These are phyloP conservation scores for Extremus antarcticus DNA, from an alignment of 495 filamentous ascomycete genomes.

Conservation along the genomic window DNA sequence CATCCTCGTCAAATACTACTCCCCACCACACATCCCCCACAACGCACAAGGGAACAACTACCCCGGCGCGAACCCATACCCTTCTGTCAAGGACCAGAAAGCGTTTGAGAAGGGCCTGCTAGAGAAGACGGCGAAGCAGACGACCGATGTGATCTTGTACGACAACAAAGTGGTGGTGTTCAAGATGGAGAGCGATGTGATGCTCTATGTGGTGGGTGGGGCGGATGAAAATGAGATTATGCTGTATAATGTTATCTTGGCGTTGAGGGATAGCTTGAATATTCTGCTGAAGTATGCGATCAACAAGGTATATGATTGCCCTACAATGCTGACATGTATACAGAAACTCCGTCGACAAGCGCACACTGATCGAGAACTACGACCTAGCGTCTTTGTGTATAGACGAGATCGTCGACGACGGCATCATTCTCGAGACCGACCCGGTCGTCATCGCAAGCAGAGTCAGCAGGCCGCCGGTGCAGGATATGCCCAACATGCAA, in stretches of 20 bases:
- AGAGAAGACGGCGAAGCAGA: conserved; percentile 93
- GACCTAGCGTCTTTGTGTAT: conserved; percentile 80
- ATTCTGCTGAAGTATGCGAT: conserved; percentile 76
- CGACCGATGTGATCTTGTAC: conserved; percentile 89
- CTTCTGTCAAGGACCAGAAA: conserved; percentile 82
- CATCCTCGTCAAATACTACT: conserved; percentile 94
- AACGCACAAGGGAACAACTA: conserved; percentile 42
- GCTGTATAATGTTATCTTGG: conserved; percentile 84
- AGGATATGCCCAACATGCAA: conserved; percentile 79
- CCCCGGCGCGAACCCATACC: conserved; percentile 68
- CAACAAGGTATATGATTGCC: neutral
- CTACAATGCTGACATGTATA: neutral
- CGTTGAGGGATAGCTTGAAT: conserved; percentile 76
- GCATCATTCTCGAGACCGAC: conserved; percentile 93
- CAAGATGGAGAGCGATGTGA: conserved; percentile 95
- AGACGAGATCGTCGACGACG: conserved; percentile 94
- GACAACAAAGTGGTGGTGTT: conserved; percentile 92
- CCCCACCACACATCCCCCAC: conserved; percentile 54
- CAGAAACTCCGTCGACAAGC: conserved; percentile 90
- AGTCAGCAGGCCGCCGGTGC: conserved; percentile 81
- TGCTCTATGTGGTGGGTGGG: conserved; percentile 88
- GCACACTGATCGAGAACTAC: conserved; percentile 96
- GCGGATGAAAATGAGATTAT: conserved; percentile 94
- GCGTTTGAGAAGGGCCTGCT: conserved; percentile 91
- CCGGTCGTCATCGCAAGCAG: conserved; percentile 81